phyloP scores from a whole-genome alignment of 164 flowering plant genomes.

The Vitis rupestris region DNA sequence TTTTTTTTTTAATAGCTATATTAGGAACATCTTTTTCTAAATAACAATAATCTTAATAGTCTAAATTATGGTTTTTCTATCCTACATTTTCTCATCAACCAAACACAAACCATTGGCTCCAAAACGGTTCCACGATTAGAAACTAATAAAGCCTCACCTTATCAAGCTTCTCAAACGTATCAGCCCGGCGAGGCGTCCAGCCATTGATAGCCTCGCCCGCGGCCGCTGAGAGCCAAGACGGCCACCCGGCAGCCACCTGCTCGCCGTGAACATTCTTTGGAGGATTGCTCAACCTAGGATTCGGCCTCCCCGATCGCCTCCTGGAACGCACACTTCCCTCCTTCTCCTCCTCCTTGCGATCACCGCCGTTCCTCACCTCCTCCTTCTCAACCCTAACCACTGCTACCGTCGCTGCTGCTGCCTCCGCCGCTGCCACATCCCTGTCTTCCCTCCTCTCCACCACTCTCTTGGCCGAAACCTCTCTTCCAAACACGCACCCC shows the following conservation, averaged over 20 bases:
- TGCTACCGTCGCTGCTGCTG: background rate
- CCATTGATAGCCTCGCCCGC: slow-evolving; percentile 71
- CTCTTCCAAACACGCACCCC: slow-evolving; percentile 3
- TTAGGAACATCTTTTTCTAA: too few relatives aligned
- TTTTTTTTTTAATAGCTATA: too few relatives aligned
- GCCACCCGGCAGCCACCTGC: slow-evolving; percentile 74
- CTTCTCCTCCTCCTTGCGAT: slow-evolving; percentile 27
- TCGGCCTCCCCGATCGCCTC: slow-evolving; percentile 41
- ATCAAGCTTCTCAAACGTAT: slow-evolving; percentile 63
- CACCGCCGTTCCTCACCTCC: slow-evolving; percentile 24
- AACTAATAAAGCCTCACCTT: slow-evolving; percentile 33
- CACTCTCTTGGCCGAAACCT: slow-evolving; percentile 9
- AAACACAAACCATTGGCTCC: background rate
- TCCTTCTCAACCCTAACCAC: slow-evolving; percentile 1
- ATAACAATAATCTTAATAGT: too few relatives aligned
- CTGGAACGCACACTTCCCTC: slow-evolving; percentile 19
- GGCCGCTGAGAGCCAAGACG: slow-evolving; percentile 63
- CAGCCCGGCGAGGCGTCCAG: slow-evolving; percentile 65
- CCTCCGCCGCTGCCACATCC: background rate
- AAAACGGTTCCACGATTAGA: background rate
- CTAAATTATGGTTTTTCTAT: too few relatives aligned
- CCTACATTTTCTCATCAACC: slow-evolving; percentile 6
- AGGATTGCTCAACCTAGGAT: slow-evolving; percentile 52
- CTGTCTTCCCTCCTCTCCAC: slow-evolving; percentile 11
- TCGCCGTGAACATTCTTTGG: slow-evolving; percentile 60